Evolutionary conservation across 78 protist genomes (phyloP).

Genomic region (Dictyostelium brefeldianum): DNA sequence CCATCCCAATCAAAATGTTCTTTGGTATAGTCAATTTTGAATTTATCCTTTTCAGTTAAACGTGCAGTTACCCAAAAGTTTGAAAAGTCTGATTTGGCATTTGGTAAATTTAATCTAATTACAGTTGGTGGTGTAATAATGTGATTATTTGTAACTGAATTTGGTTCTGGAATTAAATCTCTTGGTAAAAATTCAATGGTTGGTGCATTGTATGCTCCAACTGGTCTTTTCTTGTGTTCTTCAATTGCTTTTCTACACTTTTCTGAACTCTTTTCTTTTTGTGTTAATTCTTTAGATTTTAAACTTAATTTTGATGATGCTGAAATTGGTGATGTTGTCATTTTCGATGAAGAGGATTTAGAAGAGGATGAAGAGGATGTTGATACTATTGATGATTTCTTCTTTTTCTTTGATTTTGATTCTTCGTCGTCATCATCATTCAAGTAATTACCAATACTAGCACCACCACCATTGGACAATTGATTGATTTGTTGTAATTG

Average conservation of each 20-base stretch:
- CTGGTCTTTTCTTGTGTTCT: neutral
- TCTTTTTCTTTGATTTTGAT: neutral
- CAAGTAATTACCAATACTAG: neutral
- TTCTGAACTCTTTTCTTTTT: conserved; percentile 28
- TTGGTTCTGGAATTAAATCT: conserved; percentile 22
- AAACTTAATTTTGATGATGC: neutral
- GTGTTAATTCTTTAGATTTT: conserved; percentile 1
- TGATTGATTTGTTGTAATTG: neutral
- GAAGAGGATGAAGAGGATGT: neutral
- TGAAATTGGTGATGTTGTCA: neutral
- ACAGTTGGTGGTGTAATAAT: conserved; percentile 34
- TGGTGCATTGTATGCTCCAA: neutral
- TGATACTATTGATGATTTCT: neutral
- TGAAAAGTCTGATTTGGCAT: neutral
- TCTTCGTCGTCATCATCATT: neutral
- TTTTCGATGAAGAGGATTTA: neutral
- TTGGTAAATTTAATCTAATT: conserved; percentile 17
- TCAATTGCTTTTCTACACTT: conserved; percentile 14
- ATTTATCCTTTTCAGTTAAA: conserved; percentile 19
- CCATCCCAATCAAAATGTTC: conserved; percentile 15
- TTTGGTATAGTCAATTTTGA: conserved; percentile 22
- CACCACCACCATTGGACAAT: neutral
- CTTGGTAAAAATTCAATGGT: conserved; percentile 20
- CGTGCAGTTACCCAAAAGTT: conserved; percentile 18
- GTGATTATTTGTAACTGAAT: conserved; percentile 19